Percentiles rank a stretch among this genome's conserved stretches.
Conservation (phyloP, 805 yeast species). For the Spathaspora sp. region DNA sequence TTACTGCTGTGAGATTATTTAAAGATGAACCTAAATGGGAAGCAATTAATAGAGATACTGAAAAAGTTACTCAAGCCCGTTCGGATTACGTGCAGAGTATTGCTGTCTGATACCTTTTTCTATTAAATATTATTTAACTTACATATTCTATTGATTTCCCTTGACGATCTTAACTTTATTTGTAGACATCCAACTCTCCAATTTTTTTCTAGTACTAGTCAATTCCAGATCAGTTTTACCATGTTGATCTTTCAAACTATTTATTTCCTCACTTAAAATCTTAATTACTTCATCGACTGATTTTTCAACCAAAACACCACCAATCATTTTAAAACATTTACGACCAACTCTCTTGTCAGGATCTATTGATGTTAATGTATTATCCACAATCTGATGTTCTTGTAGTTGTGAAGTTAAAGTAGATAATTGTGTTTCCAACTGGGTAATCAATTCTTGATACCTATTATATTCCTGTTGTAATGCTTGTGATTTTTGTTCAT, state of each 20-base stretch:
- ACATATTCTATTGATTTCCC: conserved; percentile 3
- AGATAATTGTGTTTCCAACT: conserved; percentile 36
- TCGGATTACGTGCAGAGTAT: conserved; percentile 28
- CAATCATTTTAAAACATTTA: conserved; percentile 88
- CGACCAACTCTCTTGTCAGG: conserved; percentile 45
- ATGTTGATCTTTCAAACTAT: conserved; percentile 18
- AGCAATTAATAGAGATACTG: conserved; percentile 66
- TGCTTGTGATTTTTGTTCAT: conserved; percentile 35
- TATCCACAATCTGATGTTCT: conserved; percentile 40
- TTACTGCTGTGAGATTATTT: conserved; percentile 79
- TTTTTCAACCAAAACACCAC: conserved; percentile 85
- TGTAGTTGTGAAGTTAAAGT: conserved; percentile 32
- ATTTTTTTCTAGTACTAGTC: conserved; percentile 23
- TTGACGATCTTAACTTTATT: conserved; percentile 40
- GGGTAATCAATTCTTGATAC: conserved; percentile 35
- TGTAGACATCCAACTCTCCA: conserved; percentile 38
- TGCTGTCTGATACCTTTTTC: conserved; percentile 3
- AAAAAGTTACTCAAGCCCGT: conserved; percentile 31
- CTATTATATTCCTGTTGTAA: conserved; percentile 40
- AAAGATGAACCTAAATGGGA: conserved; percentile 97
- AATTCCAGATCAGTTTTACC: conserved; percentile 24
- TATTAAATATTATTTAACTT: background rate
- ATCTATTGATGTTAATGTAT: conserved; percentile 32
- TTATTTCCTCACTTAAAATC: conserved; percentile 20
- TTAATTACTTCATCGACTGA: conserved; percentile 68